Percentiles rank a stretch among this genome's conserved stretches.
phyloP scores from a whole-genome alignment of 2,329 filamentous ascomycete genomes.

The Ascochyta koolunga region DNA sequence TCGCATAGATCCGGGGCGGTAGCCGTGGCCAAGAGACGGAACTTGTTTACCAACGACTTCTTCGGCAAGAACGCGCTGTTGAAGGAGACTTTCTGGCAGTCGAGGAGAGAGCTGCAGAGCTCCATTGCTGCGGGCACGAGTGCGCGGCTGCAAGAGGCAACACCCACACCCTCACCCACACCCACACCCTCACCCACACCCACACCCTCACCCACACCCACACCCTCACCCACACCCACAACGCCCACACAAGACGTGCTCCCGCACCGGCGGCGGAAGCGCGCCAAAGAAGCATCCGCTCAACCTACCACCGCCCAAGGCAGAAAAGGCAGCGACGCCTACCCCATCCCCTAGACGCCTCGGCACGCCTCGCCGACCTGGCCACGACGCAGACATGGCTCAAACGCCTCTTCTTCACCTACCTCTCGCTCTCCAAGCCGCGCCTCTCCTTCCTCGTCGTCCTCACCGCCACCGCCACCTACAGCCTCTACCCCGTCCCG shows the following conservation, averaged over 20 bases:
- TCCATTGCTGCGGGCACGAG: conserved; percentile 28
- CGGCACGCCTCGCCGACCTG: conserved; percentile 63
- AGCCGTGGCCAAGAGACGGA: conserved; percentile 37
- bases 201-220: too few species aligned
- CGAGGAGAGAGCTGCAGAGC: conserved; percentile 41
- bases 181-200: too few species aligned
- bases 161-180: too few species aligned
- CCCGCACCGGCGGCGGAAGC: conserved; percentile 44
- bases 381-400: conserved; percentile 62
- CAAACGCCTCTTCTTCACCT: conserved; percentile 74
- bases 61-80: conserved; percentile 47
- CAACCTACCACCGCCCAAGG: conserved; percentile 21
- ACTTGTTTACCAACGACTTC: conserved; percentile 46
- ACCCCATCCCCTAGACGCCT: conserved; percentile 63
- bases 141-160: conserved; percentile 4
- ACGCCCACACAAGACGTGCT: conserved; percentile 34
- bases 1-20: conserved; percentile 37
- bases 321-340: conserved; percentile 18
- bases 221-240: conserved; percentile 2
- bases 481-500: conserved; percentile 91
- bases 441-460: conserved; percentile 90
- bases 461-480: conserved; percentile 86
- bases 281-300: conserved; percentile 32
- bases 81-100: conserved; percentile 38
- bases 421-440: conserved; percentile 92